phyloP scores from a whole-genome alignment of 2,329 filamentous ascomycete species.

The Botryotinia narcissicola region DNA sequence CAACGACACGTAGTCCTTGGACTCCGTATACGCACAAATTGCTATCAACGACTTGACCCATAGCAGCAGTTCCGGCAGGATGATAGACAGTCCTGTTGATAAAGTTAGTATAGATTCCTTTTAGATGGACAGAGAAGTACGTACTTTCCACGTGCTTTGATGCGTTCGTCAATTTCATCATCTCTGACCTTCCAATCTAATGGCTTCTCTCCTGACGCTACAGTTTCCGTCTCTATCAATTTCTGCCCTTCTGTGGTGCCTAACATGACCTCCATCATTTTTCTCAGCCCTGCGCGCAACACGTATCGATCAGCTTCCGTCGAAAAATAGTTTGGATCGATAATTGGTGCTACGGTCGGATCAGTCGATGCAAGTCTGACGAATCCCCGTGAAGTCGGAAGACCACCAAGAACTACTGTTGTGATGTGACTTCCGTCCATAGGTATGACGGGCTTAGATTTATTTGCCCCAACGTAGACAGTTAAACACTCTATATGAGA shows the following conservation, averaged over 20 bases:
- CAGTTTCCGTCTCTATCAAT: background rate
- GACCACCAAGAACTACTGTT: slow-evolving; percentile 11
- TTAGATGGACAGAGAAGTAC: too few relatives aligned
- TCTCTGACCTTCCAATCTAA: background rate
- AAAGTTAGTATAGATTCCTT: too few relatives aligned
- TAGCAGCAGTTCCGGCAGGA: slow-evolving; percentile 11
- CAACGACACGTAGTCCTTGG: background rate
- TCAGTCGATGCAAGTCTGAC: slow-evolving; percentile 5
- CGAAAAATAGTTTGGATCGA: slow-evolving; percentile 10
- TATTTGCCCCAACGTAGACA: background rate
- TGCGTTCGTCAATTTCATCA: slow-evolving; percentile 5
- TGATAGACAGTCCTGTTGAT: background rate
- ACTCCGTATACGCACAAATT: slow-evolving; percentile 7
- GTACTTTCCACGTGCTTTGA: slow-evolving; percentile 9
- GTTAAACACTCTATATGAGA: slow-evolving; percentile 11
- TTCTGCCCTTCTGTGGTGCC: background rate
- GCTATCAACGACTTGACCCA: slow-evolving; percentile 7
- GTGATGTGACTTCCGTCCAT: slow-evolving; percentile 21
- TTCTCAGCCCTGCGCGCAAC: slow-evolving; percentile 1
- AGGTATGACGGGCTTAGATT: slow-evolving; percentile 4
- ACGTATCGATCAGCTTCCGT: slow-evolving; percentile 4
- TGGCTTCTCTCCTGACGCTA: background rate
- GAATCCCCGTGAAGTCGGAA: slow-evolving; percentile 25
- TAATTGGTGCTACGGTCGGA: slow-evolving; percentile 8
- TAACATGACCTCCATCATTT: background rate